A percentile compares a stretch with the other conserved stretches of the same genome.
phyloP scores from a whole-genome alignment of 2,329 filamentous ascomycete genomes.

The Trichoderma atrobrunneum region DNA sequence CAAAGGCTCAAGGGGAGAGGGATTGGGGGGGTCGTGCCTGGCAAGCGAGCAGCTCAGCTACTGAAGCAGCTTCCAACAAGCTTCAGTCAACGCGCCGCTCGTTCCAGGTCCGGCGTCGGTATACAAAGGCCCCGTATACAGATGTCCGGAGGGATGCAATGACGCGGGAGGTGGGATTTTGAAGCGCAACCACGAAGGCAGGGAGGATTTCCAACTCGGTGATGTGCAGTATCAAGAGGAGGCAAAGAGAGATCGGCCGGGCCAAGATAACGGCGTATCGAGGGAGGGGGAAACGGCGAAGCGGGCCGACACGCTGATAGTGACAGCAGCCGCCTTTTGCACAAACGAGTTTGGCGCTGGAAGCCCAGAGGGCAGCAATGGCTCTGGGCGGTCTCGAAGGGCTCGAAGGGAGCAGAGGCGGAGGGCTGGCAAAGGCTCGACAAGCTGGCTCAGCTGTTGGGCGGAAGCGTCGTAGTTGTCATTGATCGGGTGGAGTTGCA shows the following conservation, averaged over 20 bases:
- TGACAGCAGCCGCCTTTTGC: neutral
- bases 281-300: slow-evolving; percentile 13
- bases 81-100: slow-evolving; percentile 24
- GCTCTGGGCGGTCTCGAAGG: neutral
- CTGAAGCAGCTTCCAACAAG: slow-evolving; percentile 24
- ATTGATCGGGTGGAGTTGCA: slow-evolving; percentile 9
- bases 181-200: neutral
- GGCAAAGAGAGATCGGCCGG: neutral
- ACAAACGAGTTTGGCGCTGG: neutral
- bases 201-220: neutral
- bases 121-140: neutral
- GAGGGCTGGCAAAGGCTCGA: neutral
- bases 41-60: slow-evolving; percentile 21
- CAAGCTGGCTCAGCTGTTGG: slow-evolving; percentile 2
- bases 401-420: neutral
- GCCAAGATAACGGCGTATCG: neutral
- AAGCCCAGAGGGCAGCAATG: neutral
- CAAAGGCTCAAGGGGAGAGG: neutral
- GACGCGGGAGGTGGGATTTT: neutral
- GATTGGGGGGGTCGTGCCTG: slow-evolving; percentile 21
- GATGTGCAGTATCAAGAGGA: neutral
- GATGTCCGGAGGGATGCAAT: neutral
- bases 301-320: slow-evolving; percentile 2
- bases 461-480: slow-evolving; percentile 5
- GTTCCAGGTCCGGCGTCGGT: slow-evolving; percentile 20